Evolutionary conservation across 2,329 filamentous ascomycete genomes (phyloP), one percentile per base, ranked within the genome.

Genomic region (Massarina eburnea): DNA sequence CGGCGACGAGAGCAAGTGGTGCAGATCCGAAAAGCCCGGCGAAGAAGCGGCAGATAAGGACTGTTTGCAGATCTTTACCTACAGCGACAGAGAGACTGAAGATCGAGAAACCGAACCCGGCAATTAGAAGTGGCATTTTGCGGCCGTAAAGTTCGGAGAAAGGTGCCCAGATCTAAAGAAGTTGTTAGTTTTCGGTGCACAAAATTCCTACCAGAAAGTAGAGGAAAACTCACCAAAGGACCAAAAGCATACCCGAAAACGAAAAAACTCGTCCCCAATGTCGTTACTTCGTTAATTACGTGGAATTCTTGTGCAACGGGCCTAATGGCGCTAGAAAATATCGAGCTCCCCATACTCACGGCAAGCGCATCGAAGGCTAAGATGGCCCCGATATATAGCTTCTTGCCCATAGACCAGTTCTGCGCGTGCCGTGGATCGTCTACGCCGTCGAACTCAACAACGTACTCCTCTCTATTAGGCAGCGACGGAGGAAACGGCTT

Each of bases 341-440:
- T 73, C 44, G 67, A 71, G 34, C 65, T 71, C 0, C 85, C 82
- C 66, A 91, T 91, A 4, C 86, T 81, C 0, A 86, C 76, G 15
- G 81, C 81, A 57, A 91, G 74, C 12, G 88, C 89, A 35, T 86
- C 88, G 61, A 84, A 91, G 19, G 84, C 87, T 33, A 91, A 74
- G 57, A 91, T 84, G 32, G 78, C 76, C 17, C 83, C 81, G 1
- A 85, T 86, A 6, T 79, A 58, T 32, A 90, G 40, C 83, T 95
- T 96, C 75, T 88, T 91, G 61, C 75, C 81, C 50, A 87, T 68
- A 0, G 88, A 79, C 91, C 91, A 96, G 67, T 96, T 96, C 72
- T 94, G 88, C 0, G 90, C 85, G 69, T 96, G 90, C 51, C 91
- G 64, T 2, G 90, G 91, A 61, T 96, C 91, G 52, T 91, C 80